Conservation (phyloP, 768 basidiomycete genomes). For the Lactifluus volemus region DNA sequence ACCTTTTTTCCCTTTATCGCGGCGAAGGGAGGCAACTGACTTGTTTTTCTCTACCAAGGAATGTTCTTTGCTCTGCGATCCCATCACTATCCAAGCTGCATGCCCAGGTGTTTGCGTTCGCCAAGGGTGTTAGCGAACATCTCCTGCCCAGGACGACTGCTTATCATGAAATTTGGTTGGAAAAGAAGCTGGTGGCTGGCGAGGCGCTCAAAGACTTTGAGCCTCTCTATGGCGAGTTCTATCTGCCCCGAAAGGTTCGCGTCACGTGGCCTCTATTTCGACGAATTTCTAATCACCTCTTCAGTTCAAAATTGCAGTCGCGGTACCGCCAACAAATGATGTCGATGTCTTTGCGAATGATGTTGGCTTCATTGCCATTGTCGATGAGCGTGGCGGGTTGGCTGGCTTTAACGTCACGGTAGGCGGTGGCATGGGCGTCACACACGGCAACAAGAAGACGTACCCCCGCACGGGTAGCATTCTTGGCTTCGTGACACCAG, state of each 20-base stretch:
- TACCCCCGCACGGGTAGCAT: slow-evolving; percentile 86
- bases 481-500: slow-evolving; percentile 87
- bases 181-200: slow-evolving; percentile 93
- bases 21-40: background rate
- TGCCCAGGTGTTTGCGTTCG: slow-evolving; percentile 71
- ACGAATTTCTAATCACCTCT: slow-evolving; percentile 7
- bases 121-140: slow-evolving; percentile 75
- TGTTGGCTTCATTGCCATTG: slow-evolving; percentile 93
- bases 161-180: slow-evolving; percentile 98
- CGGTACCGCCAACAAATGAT: slow-evolving; percentile 93
- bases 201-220: slow-evolving; percentile 92
- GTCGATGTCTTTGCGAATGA: slow-evolving; percentile 95
- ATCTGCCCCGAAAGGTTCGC: slow-evolving; percentile 83
- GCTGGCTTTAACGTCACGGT: slow-evolving; percentile 89
- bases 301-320: slow-evolving; percentile 95
- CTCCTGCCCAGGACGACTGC: slow-evolving; percentile 86
- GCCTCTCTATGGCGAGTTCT: slow-evolving; percentile 96
- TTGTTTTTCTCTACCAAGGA: slow-evolving; percentile 37
- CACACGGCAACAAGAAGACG: slow-evolving; percentile 98
- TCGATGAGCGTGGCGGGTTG: slow-evolving; percentile 63
- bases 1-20: slow-evolving; percentile 17
- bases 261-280: background rate
- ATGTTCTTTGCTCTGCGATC: slow-evolving; percentile 86
- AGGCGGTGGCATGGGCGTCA: slow-evolving; percentile 99
- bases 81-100: slow-evolving; percentile 84